phyloP scores from a whole-genome alignment of 148 eudicot species.

The Nepenthes gracilis region DNA sequence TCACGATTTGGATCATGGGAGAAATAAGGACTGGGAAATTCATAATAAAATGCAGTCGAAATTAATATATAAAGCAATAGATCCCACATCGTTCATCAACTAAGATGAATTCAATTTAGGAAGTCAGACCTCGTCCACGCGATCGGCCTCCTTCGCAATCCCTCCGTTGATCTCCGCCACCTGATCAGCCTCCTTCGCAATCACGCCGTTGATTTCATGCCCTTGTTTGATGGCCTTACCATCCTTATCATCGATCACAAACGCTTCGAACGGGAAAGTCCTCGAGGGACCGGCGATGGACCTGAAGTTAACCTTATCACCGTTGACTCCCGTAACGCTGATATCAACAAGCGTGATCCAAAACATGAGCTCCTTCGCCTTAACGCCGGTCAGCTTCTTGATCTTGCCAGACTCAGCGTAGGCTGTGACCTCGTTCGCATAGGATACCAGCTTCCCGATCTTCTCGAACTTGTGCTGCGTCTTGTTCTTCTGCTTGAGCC shows the following conservation, averaged over 20 bases:
- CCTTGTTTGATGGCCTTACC: conserved; percentile 2
- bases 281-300: conserved; percentile 31
- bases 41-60: no score
- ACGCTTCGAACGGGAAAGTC: conserved; percentile 42
- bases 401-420: conserved; percentile 47
- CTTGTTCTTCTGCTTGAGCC: conserved; percentile 66
- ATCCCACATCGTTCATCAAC: no score
- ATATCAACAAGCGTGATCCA: conserved; percentile 56
- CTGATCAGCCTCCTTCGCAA: neutral
- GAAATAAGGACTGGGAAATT: no score
- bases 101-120: no score
- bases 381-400: conserved; percentile 64
- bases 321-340: conserved; percentile 19
- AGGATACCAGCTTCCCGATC: conserved; percentile 36
- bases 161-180: no score
- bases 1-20: no score
- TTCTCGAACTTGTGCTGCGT: conserved; percentile 57
- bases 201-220: conserved; percentile 11
- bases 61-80: no score
- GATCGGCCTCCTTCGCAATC: no score
- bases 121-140: no score
- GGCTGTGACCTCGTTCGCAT: conserved; percentile 59
- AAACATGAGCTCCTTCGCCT: conserved; percentile 53
- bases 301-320: conserved; percentile 39
- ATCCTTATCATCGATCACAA: conserved; percentile 18